Evolutionary conservation across 2,329 filamentous ascomycete species (phyloP).

Genomic region (Verticillium isaacii): DNA sequence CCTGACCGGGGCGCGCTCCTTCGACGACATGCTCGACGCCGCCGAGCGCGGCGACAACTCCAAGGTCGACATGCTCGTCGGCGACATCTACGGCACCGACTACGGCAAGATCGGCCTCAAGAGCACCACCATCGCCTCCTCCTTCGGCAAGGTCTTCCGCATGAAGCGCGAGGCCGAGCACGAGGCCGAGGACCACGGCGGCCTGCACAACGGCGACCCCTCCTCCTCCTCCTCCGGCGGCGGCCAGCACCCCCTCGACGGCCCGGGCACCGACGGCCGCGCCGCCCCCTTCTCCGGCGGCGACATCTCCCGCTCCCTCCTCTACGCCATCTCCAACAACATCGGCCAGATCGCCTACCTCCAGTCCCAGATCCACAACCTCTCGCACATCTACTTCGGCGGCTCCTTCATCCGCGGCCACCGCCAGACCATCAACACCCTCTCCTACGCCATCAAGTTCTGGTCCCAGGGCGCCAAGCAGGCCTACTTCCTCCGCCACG

Average conservation of each 20-base stretch:
- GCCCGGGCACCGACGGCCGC: conserved; percentile 14
- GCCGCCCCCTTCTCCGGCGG: conserved; percentile 63
- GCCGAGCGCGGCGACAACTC: conserved; percentile 89
- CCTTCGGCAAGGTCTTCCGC: conserved; percentile 94
- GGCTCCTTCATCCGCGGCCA: conserved; percentile 96
- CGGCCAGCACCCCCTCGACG: background rate
- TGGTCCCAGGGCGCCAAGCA: conserved; percentile 94
- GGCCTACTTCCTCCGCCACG: conserved; percentile 91
- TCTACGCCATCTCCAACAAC: conserved; percentile 97
- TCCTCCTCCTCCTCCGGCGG: background rate
- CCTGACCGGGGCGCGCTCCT: conserved; percentile 88
- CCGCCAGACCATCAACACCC: conserved; percentile 94
- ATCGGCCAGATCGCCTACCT: conserved; percentile 97
- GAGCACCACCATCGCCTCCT: conserved; percentile 90
- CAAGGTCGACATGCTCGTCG: conserved; percentile 92
- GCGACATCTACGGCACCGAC: conserved; percentile 94
- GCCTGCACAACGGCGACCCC: conserved; percentile 35
- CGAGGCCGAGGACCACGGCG: conserved; percentile 68
- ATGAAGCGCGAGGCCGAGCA: conserved; percentile 82
- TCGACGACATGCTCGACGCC: conserved; percentile 94
- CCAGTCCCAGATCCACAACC: conserved; percentile 90
- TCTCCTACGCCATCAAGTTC: conserved; percentile 95
- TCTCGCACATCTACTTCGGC: conserved; percentile 95
- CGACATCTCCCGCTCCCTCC: conserved; percentile 84
- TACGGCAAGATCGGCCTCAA: conserved; percentile 96